Evolutionary conservation across 306 rosid genomes (phyloP), one percentile per base, ranked within the genome.

Genomic region (Vicia faba): DNA sequence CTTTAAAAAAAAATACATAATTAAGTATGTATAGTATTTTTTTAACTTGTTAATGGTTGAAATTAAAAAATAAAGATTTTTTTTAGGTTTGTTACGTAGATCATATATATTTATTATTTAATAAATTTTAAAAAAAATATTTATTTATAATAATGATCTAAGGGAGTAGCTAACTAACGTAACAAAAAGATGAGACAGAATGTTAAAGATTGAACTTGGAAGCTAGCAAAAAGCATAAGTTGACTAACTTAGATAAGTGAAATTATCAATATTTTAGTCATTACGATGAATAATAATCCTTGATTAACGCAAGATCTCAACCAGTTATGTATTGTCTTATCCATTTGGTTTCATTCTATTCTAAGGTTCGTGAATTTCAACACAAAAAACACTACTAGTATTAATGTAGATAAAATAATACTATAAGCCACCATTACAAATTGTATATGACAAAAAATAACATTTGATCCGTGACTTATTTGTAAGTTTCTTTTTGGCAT

Each of bases 281-380:
- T 58, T 16, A 5, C 15, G 8, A 70, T 45, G 20, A 3, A 48
- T 16, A 45, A 5, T 3, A 57, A 45, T 75, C 64, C 75, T 69
- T 69, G 80, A 69, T 76, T 69, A 69, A 76, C 80, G 46, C 67
- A 69, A 63, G 26, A 61, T 76, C 67, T 62, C 45, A 7, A 62
- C 75, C 67, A n/a, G 29, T 69, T 54, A 19, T 54, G 28, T 28
- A 44, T 69, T 69, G 76, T 63, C 80, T 76, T 23, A 14, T 7
- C 59, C 80, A 23, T 76, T 61, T 69, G 12, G 12, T 69, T 41
- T 50, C 57, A 20, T 64, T 61, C 46, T 61, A 41, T 50, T 31
- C 2, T 59, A 58, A 38, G 33, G 20, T 35, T 13, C 3, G 49
- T 15, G 29, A 16, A 56, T 61, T 68, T 61, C 58, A 28, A 75